These are phyloP conservation scores for Pythium aquatile DNA, from an alignment of 352 stramenopile genomes.

Conservation along the genomic window DNA sequence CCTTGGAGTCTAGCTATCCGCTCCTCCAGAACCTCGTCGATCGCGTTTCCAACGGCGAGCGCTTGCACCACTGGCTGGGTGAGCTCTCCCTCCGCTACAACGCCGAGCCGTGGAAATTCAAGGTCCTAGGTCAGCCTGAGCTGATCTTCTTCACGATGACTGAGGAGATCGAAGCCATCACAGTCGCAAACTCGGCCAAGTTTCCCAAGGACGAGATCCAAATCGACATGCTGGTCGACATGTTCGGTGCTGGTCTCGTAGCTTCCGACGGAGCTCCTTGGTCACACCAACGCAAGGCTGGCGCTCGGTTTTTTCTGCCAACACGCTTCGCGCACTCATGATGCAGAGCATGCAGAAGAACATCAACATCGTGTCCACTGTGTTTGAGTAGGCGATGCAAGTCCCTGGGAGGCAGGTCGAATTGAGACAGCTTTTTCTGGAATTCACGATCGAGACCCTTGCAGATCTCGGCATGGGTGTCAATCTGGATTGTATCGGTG, in stretches of 20 bases:
- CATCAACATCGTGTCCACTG: slow-evolving; percentile 11
- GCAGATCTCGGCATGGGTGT: slow-evolving; percentile 48
- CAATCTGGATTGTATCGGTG: slow-evolving; percentile 39
- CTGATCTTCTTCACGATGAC: slow-evolving; percentile 27
- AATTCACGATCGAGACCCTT: slow-evolving; percentile 56
- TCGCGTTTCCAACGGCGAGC: slow-evolving; percentile 23
- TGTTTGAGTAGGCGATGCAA: slow-evolving; percentile 10
- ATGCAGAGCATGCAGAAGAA: slow-evolving; percentile 22
- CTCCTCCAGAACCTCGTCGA: slow-evolving; percentile 48
- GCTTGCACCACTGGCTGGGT: slow-evolving; percentile 45
- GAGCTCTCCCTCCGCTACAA: slow-evolving; percentile 18
- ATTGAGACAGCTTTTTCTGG: slow-evolving; percentile 38
- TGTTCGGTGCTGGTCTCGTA: slow-evolving; percentile 30
- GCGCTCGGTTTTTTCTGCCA: slow-evolving; percentile 31
- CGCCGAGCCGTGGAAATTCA: slow-evolving; percentile 24
- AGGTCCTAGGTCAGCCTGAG: slow-evolving; percentile 15
- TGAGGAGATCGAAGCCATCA: slow-evolving; percentile 32
- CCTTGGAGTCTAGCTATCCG: slow-evolving; percentile 19
- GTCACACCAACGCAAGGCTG: slow-evolving; percentile 33
- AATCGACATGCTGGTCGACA: slow-evolving; percentile 14
- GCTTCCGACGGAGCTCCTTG: slow-evolving; percentile 29
- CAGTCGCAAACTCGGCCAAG: slow-evolving; percentile 30
- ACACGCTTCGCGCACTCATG: slow-evolving; percentile 29
- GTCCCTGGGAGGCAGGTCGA: slow-evolving; percentile 4
- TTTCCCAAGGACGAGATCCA: slow-evolving; percentile 30